Conservation (phyloP, 2,329 filamentous ascomycete genomes). For the Aspergillus fischeri region DNA sequence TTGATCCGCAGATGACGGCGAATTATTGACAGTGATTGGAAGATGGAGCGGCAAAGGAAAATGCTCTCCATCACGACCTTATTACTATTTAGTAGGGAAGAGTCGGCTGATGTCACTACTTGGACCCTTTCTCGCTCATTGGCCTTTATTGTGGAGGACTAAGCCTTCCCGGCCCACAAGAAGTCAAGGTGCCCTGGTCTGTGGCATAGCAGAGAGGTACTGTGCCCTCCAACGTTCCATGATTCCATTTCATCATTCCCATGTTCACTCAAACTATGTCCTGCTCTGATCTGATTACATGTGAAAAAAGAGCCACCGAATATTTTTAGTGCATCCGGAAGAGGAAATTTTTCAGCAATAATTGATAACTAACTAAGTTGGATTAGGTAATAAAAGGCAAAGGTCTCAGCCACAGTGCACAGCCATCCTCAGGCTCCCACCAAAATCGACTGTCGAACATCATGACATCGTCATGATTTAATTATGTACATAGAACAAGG, state of each 20-base stretch:
- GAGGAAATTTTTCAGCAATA: background rate
- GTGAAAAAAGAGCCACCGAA: background rate
- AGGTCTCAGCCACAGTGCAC: background rate
- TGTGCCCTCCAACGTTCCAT: too few species aligned
- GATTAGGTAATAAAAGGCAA: background rate
- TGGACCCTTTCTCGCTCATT: background rate
- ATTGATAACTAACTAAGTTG: background rate
- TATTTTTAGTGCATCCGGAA: background rate
- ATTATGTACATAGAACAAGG: background rate
- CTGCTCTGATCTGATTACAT: too few species aligned
- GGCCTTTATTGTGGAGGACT: background rate
- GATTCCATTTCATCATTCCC: too few species aligned
- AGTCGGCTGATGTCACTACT: background rate
- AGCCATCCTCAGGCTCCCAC: background rate
- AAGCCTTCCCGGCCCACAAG: background rate
- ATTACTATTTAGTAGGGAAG: background rate
- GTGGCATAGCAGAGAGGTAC: too few species aligned
- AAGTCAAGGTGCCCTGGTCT: background rate
- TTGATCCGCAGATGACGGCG: constrained; percentile 17
- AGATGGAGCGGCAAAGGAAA: background rate
- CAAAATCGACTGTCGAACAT: background rate
- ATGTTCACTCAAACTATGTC: too few species aligned
- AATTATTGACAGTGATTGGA: background rate
- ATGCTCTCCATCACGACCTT: background rate
- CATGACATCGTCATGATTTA: background rate